Evolutionary conservation across 225 moss, liverwort and hornwort genomes (phyloP).

Genomic region (Bryoerythrophyllum caledonicum): DNA sequence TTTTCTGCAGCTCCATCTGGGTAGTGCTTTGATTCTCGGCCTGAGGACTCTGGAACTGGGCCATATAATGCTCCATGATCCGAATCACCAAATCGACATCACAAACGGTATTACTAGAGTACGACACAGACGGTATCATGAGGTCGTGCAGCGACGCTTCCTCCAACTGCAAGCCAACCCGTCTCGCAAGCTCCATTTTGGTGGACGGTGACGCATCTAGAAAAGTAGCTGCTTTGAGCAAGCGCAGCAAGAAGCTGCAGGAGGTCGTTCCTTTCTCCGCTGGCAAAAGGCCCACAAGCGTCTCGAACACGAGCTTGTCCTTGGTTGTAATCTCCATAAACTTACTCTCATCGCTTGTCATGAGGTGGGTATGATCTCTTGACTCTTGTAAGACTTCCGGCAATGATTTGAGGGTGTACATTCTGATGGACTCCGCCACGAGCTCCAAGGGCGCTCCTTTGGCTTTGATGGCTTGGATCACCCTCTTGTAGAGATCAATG

Average conservation of each 20-base stretch:
- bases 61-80: conserved; percentile 76
- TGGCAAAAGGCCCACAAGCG: conserved; percentile 70
- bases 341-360: conserved; percentile 36
- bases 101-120: conserved; percentile 50
- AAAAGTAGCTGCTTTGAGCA: conserved; percentile 64
- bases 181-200: conserved; percentile 69
- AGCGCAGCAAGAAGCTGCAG: conserved; percentile 71
- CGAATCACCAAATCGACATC: conserved; percentile 76
- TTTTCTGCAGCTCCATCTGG: conserved; percentile 29
- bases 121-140: conserved; percentile 66
- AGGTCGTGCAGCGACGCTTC: conserved; percentile 75
- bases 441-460: conserved; percentile 60
- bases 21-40: conserved; percentile 28
- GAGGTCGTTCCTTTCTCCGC: conserved; percentile 59
- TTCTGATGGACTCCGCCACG: conserved; percentile 67
- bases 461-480: conserved; percentile 65
- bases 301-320: conserved; percentile 62
- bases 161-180: conserved; percentile 85
- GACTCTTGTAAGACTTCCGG: conserved; percentile 42
- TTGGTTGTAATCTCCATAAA: conserved; percentile 49
- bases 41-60: conserved; percentile 53
- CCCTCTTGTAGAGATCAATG: conserved; percentile 72
- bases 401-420: conserved; percentile 61
- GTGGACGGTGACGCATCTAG: conserved; percentile 50
- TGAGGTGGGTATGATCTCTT: conserved; percentile 20